Conservation (phyloP, 345 rosid genomes). For the Mangifera indica region DNA sequence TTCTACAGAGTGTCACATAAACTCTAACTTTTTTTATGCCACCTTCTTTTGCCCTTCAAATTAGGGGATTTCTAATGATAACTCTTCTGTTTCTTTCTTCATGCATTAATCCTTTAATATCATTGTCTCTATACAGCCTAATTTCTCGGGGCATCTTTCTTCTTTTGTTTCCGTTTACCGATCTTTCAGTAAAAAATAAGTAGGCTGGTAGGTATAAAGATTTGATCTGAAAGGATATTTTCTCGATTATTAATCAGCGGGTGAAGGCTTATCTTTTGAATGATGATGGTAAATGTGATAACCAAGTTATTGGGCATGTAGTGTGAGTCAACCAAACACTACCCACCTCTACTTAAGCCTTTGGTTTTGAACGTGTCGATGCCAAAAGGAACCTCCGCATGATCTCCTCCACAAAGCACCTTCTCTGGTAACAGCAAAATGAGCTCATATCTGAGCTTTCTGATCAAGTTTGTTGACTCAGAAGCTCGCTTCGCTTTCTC, state of each 20-base stretch:
- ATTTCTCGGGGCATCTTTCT: constrained; percentile 33
- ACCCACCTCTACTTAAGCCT: constrained; percentile 51
- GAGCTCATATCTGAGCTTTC: constrained; percentile 46
- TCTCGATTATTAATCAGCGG: no score
- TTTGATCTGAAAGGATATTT: constrained; percentile 7
- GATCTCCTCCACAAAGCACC: constrained; percentile 51
- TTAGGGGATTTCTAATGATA: neutral
- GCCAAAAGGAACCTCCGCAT: constrained; percentile 50
- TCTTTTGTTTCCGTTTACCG: constrained; percentile 1
- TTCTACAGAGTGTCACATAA: constrained; percentile 24
- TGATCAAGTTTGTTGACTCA: constrained; percentile 35
- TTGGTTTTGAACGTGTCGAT: constrained; percentile 49
- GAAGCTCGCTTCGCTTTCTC: constrained; percentile 16
- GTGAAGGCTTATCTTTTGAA: no score
- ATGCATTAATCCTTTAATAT: neutral
- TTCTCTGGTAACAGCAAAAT: constrained; percentile 58
- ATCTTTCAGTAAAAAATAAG: constrained; percentile 3
- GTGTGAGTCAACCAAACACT: constrained; percentile 29
- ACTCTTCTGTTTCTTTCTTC: neutral
- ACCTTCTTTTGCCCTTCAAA: constrained; percentile 19
- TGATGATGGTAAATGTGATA: no score
- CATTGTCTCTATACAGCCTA: constrained; percentile 21
- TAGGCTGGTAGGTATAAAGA: neutral
- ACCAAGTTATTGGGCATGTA: no score
- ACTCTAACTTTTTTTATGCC: constrained; percentile 20